Evolutionary conservation across 2,329 filamentous ascomycete species (phyloP).

Genomic region (Sporothrix pallida): DNA sequence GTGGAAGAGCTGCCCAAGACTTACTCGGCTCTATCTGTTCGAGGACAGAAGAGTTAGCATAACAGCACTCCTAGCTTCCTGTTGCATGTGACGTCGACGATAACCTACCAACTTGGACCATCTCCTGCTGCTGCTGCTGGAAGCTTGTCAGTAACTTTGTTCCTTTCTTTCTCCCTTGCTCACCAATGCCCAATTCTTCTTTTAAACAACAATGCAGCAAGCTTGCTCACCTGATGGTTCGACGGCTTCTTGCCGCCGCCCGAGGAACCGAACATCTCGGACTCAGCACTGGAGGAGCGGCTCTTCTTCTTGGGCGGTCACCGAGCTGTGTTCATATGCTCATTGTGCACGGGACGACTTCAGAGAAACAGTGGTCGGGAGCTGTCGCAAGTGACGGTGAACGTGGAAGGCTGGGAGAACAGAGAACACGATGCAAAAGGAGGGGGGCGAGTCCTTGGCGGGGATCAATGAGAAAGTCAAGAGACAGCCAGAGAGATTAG

Average conservation of each 20-base stretch:
- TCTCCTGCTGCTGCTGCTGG: constrained; percentile 70
- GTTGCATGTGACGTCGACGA: not conserved
- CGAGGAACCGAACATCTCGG: constrained; percentile 67
- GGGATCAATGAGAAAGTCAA: not conserved
- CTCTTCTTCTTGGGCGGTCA: constrained; percentile 5
- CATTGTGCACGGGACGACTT: not conserved
- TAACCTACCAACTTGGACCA: constrained; percentile 97
- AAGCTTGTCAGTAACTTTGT: constrained; percentile 45
- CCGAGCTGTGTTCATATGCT: constrained; percentile 20
- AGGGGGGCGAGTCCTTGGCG: constrained; percentile 16
- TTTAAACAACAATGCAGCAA: constrained; percentile 32
- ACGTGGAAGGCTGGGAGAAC: not conserved
- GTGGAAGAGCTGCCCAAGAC: constrained; percentile 41
- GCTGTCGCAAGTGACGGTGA: not conserved
- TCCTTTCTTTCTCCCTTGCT: no score
- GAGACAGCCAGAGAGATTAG: not conserved
- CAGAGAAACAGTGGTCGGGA: not conserved
- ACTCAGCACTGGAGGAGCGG: constrained; percentile 19
- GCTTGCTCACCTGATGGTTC: constrained; percentile 70
- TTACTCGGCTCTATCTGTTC: constrained; percentile 67
- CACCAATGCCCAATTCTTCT: no score
- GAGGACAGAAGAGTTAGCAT: constrained; percentile 37
- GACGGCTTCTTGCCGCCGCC: constrained; percentile 71
- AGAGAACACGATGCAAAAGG: not conserved
- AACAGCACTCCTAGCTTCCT: not conserved